A percentile compares a stretch with the other conserved stretches of the same genome.
phyloP scores from a whole-genome alignment of 768 basidiomycete genomes.

The Leccinellum rugosiceps region DNA sequence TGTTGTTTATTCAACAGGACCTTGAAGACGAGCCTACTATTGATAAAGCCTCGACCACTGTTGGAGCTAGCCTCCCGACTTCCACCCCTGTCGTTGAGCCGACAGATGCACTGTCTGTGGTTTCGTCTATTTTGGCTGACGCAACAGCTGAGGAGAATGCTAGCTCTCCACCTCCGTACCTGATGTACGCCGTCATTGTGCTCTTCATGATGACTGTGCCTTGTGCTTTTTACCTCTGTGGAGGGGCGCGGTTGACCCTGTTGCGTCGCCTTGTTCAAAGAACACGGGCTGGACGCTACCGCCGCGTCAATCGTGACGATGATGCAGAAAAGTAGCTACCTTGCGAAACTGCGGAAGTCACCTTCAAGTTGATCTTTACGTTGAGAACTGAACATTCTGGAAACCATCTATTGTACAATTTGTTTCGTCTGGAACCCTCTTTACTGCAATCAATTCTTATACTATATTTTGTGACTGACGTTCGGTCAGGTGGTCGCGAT shows the following conservation, averaged over 20 bases:
- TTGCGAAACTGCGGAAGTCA: neutral
- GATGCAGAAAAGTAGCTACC: slow-evolving; percentile 47
- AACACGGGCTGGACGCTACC: slow-evolving; percentile 38
- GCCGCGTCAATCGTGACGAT: slow-evolving; percentile 44
- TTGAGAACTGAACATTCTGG: neutral
- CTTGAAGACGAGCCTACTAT: slow-evolving; percentile 18
- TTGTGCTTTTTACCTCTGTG: slow-evolving; percentile 45
- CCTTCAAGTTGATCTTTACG: neutral
- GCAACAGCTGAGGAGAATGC: slow-evolving; percentile 2
- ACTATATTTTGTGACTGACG: neutral
- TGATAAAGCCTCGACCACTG: slow-evolving; percentile 9
- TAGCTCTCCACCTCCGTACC: slow-evolving; percentile 5
- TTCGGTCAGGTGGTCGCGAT: neutral
- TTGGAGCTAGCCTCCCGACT: slow-evolving; percentile 14
- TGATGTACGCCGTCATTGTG: slow-evolving; percentile 22
- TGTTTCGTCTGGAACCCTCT: neutral
- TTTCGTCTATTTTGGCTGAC: slow-evolving; percentile 1
- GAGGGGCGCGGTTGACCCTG: slow-evolving; percentile 33
- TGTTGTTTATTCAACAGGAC: slow-evolving; percentile 50
- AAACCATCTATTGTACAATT: neutral
- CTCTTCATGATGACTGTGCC: slow-evolving; percentile 44
- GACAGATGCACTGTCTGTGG: neutral
- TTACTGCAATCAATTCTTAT: neutral
- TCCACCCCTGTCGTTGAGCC: slow-evolving; percentile 3
- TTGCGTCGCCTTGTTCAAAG: slow-evolving; percentile 42